Evolutionary conservation across 352 stramenopile species (phyloP).

Genomic region (Poterioochromonas sp.): DNA sequence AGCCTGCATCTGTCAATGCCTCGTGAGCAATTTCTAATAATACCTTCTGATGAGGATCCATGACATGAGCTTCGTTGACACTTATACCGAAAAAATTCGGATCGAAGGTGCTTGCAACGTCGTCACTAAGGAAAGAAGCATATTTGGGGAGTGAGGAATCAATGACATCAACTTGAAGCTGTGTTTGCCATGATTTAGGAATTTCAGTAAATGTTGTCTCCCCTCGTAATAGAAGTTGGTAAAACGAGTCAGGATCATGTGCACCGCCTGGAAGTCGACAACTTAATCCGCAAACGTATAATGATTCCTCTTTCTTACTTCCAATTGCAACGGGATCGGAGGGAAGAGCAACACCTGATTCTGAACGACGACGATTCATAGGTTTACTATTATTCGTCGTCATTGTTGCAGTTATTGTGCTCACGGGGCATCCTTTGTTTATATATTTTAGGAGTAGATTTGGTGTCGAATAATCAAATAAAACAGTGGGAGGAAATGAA

Average conservation of each 20-base stretch:
- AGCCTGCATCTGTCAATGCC: conserved; percentile 7
- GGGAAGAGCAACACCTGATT: neutral
- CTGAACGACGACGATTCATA: neutral
- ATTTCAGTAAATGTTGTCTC: conserved; percentile 40
- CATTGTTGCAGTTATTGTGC: conserved; percentile 29
- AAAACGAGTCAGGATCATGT: conserved; percentile 46
- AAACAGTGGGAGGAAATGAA: conserved; percentile 41
- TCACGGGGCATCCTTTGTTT: conserved; percentile 29
- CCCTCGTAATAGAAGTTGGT: conserved; percentile 41
- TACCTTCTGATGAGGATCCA: conserved; percentile 50
- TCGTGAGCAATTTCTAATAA: conserved; percentile 44
- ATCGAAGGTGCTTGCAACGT: conserved; percentile 40
- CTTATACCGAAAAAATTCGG: conserved; percentile 43
- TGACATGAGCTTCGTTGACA: conserved; percentile 36
- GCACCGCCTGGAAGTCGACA: conserved; percentile 47
- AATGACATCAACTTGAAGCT: too few relatives aligned
- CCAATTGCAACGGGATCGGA: neutral
- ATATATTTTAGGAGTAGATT: neutral
- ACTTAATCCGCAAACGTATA: conserved; percentile 43
- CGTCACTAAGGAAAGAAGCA: conserved; percentile 40
- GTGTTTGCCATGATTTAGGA: conserved; percentile 35
- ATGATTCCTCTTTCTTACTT: conserved; percentile 3
- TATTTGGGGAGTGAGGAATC: neutral
- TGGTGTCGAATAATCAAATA: conserved; percentile 49
- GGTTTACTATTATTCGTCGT: neutral